Percentiles rank a stretch among this genome's conserved stretches.
phyloP scores from a whole-genome alignment of 495 filamentous ascomycete species.

The Extremus antarcticus region DNA sequence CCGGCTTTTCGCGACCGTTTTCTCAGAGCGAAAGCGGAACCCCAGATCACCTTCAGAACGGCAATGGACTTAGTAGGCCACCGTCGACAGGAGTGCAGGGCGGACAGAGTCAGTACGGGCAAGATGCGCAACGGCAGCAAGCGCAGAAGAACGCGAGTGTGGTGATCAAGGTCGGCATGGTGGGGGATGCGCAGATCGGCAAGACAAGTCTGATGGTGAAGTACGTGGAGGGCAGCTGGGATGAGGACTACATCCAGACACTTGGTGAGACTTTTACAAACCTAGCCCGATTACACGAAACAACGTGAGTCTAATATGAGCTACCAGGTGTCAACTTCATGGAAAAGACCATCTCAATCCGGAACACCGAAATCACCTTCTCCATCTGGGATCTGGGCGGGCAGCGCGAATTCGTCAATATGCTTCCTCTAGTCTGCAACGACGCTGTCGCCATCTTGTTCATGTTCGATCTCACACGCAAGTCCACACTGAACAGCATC shows the following conservation, averaged over 20 bases:
- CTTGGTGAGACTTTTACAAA: slow-evolving; percentile 51
- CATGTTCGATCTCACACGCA: slow-evolving; percentile 97
- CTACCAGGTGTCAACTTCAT: slow-evolving; percentile 86
- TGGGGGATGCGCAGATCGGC: slow-evolving; percentile 96
- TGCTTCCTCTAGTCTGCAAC: slow-evolving; percentile 96
- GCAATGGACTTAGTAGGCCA: slow-evolving; percentile 18
- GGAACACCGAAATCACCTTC: slow-evolving; percentile 99
- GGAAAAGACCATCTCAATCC: slow-evolving; percentile 99
- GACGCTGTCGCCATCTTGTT: slow-evolving; percentile 97
- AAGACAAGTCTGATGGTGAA: slow-evolving; percentile 99
- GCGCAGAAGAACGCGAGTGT: slow-evolving; percentile 65
- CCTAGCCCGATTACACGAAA: slow-evolving; percentile 3
- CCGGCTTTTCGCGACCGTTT: slow-evolving; percentile 28
- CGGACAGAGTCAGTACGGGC: slow-evolving; percentile 23
- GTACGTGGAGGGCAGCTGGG: slow-evolving; percentile 98
- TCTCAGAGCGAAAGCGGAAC: slow-evolving; percentile 23
- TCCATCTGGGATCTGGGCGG: slow-evolving; percentile 98
- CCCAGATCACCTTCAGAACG: slow-evolving; percentile 22
- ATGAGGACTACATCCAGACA: slow-evolving; percentile 99
- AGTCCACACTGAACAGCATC: slow-evolving; percentile 96
- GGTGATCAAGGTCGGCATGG: slow-evolving; percentile 99
- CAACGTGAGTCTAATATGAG: background rate
- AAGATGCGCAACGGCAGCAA: slow-evolving; percentile 26
- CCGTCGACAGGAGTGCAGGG: slow-evolving; percentile 15
- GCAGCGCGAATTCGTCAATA: slow-evolving; percentile 98